phyloP scores from a whole-genome alignment of 208 protist genomes.

The Tritrichomonas foetus region DNA sequence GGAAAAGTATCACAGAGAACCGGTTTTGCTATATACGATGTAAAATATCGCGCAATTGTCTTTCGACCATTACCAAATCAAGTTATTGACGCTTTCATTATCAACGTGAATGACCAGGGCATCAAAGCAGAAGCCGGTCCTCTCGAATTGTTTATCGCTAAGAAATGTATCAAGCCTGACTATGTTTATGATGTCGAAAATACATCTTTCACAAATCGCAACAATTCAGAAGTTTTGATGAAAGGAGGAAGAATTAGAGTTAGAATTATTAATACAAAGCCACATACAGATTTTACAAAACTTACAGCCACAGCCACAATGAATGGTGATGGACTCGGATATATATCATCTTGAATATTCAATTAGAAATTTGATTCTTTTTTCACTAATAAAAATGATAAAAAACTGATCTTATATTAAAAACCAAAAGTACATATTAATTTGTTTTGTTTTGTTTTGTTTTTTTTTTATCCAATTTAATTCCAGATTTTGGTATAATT shows the following conservation, averaged over 20 bases:
- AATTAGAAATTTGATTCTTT: no score
- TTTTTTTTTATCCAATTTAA: no score
- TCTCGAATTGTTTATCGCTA: neutral
- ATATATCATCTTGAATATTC: no score
- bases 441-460: no score
- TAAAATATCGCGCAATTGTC: neutral
- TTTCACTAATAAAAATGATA: no score
- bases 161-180: neutral
- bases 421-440: no score
- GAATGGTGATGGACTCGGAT: neutral
- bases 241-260: neutral
- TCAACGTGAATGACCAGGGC: neutral
- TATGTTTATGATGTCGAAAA: neutral
- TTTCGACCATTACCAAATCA: neutral
- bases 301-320: neutral
- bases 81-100: constrained; percentile 22
- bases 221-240: neutral
- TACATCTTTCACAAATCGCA: neutral
- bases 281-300: neutral
- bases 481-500: no score
- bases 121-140: neutral
- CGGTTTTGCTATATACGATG: neutral
- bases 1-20: neutral
- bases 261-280: neutral
- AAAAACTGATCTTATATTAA: no score